Evolutionary conservation across 768 basidiomycete genomes (phyloP).

Genomic region (Hericium erinaceus): DNA sequence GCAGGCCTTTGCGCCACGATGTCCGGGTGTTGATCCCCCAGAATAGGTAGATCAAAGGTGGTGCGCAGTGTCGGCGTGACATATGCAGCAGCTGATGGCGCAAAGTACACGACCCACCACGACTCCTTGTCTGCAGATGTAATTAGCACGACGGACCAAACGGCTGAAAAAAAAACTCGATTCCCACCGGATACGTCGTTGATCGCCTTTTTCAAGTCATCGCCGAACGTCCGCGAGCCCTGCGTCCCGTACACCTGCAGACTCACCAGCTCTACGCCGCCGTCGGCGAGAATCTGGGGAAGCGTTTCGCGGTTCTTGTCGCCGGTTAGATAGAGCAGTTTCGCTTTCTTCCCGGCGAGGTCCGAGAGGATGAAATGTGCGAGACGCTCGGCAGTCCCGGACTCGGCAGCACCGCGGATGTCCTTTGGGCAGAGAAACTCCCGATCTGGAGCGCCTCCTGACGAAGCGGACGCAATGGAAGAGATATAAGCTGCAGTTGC

Average conservation of each 20-base stretch:
- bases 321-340: conserved; percentile 69
- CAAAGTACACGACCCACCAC: conserved; percentile 73
- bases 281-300: conserved; percentile 36
- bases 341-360: conserved; percentile 17
- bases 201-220: conserved; percentile 25
- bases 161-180: neutral
- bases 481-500: conserved; percentile 45
- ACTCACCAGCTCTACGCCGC: conserved; percentile 34
- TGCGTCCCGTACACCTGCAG: conserved; percentile 68
- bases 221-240: conserved; percentile 42
- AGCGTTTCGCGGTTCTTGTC: conserved; percentile 80
- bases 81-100: conserved; percentile 60
- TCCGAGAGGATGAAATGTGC: conserved; percentile 51
- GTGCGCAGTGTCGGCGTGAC: conserved; percentile 40
- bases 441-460: conserved; percentile 19
- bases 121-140: neutral
- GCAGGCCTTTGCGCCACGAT: neutral
- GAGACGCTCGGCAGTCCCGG: conserved; percentile 63
- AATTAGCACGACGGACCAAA: neutral
- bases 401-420: conserved; percentile 40
- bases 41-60: conserved; percentile 30
- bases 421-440: conserved; percentile 22
- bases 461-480: conserved; percentile 20
- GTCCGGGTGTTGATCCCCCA: neutral
- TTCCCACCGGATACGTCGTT: neutral